phyloP scores from a whole-genome alignment of 1,139 yeast genomes.

The Hansenula sp. region DNA sequence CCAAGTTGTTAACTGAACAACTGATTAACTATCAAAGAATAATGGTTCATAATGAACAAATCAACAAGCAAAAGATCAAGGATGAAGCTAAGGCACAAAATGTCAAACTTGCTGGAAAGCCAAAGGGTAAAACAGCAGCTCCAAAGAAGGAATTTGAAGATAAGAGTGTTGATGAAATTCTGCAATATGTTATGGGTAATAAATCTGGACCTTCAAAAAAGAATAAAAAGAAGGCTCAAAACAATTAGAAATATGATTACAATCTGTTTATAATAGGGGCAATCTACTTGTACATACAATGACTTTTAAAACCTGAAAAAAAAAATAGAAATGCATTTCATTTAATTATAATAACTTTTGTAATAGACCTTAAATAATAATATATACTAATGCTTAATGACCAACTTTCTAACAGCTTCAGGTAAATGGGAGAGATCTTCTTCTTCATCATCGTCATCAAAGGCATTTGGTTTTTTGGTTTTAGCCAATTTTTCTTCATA shows the following conservation, averaged over 20 bases:
- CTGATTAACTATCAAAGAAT: conserved; percentile 11
- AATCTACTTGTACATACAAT: too few relatives aligned
- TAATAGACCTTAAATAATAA: too few relatives aligned
- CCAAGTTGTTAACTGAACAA: conserved; percentile 13
- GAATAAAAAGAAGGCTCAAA: conserved; percentile 20
- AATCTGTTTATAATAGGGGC: too few relatives aligned
- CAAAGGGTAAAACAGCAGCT: conserved; percentile 9
- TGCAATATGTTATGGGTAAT: conserved; percentile 59
- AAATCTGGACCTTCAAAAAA: conserved; percentile 20
- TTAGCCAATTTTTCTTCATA: conserved; percentile 19
- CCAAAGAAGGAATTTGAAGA: conserved; percentile 49
- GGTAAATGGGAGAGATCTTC: conserved; percentile 25
- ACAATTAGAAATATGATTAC: conserved; percentile 1
- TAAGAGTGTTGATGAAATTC: conserved; percentile 63
- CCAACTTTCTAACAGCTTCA: conserved; percentile 24
- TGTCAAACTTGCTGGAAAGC: conserved; percentile 13
- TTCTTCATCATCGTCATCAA: conserved; percentile 21
- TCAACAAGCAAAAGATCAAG: conserved; percentile 9
- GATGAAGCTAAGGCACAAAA: conserved; percentile 17
- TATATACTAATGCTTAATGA: conserved; percentile 16
- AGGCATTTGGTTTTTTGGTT: conserved; percentile 17
- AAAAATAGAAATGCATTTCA: too few relatives aligned
- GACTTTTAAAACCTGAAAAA: too few relatives aligned
- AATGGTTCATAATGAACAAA: conserved; percentile 14
- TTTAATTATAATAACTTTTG: too few relatives aligned